Percentiles rank a stretch among this genome's conserved stretches.
These are phyloP conservation scores for Potentilla sterilis DNA, from an alignment of 306 rosid genomes.

Conservation along the genomic window DNA sequence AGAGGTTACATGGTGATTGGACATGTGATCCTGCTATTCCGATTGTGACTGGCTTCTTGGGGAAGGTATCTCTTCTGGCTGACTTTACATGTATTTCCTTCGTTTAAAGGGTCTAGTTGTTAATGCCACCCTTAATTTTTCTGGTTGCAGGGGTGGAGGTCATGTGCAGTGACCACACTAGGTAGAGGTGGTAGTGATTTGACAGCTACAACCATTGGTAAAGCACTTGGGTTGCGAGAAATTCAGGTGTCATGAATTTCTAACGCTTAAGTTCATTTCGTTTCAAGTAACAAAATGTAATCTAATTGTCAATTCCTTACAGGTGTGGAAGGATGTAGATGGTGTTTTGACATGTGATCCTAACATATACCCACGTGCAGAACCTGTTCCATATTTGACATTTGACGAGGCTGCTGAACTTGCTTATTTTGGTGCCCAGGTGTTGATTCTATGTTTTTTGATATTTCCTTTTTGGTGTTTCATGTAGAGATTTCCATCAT, in stretches of 20 bases:
- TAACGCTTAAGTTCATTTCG: background rate
- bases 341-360: slow-evolving; percentile 97
- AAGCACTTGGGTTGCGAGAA: slow-evolving; percentile 88
- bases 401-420: slow-evolving; percentile 98
- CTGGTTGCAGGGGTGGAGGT: slow-evolving; percentile 72
- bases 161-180: slow-evolving; percentile 90
- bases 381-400: slow-evolving; percentile 88
- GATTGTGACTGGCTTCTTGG: slow-evolving; percentile 91
- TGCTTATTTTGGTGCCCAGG: slow-evolving; percentile 99
- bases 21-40: slow-evolving; percentile 83
- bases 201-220: slow-evolving; percentile 94
- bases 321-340: slow-evolving; percentile 99
- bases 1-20: slow-evolving; percentile 84
- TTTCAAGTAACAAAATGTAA: slow-evolving; percentile 1
- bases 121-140: slow-evolving; percentile 11
- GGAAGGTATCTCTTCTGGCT: slow-evolving; percentile 62
- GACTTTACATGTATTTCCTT: slow-evolving; percentile 7
- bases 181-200: slow-evolving; percentile 99
- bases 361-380: slow-evolving; percentile 60
- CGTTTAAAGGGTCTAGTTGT: background rate
- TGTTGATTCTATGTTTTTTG: slow-evolving; percentile 24
- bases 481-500: background rate
- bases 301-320: slow-evolving; percentile 31
- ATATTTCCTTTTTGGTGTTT: background rate
- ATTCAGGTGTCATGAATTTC: slow-evolving; percentile 57